Evolutionary conservation across 2,329 filamentous ascomycete species (phyloP).

Genomic region (Botryotinia narcissicola): DNA sequence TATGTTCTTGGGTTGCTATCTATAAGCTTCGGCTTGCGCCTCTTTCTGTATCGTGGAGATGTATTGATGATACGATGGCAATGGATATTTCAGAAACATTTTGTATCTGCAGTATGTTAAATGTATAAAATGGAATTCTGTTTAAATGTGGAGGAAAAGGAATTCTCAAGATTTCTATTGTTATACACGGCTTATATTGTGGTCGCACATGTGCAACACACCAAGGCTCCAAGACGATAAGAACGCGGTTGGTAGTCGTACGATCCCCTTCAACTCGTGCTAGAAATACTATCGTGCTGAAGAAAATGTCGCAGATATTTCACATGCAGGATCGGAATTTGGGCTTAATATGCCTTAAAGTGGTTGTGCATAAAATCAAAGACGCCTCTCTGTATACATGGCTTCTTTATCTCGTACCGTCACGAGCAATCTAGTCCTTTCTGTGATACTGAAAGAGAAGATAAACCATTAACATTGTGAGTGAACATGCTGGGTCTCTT

Average conservation of each 20-base stretch:
- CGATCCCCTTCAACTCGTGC: neutral
- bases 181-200: neutral
- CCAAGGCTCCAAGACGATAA: neutral
- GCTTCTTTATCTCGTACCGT: neutral
- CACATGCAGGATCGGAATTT: neutral
- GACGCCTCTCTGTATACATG: neutral
- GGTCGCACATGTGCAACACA: neutral
- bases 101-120: no score
- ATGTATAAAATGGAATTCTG: accelerated
- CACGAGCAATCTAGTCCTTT: neutral
- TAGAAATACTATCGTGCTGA: neutral
- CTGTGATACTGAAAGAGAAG: neutral
- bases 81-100: neutral
- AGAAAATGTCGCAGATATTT: neutral
- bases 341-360: no score
- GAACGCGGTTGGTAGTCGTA: neutral
- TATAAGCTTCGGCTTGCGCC: neutral
- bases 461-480: neutral
- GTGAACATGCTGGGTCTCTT: neutral
- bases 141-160: neutral
- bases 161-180: neutral
- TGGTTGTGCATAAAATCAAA: neutral
- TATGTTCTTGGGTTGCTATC: neutral
- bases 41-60: neutral
- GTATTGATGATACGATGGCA: neutral